Percentiles rank a stretch among this genome's conserved stretches.
Conservation (phyloP, 2,329 filamentous ascomycete species). For the Boeremia lycopersici region DNA sequence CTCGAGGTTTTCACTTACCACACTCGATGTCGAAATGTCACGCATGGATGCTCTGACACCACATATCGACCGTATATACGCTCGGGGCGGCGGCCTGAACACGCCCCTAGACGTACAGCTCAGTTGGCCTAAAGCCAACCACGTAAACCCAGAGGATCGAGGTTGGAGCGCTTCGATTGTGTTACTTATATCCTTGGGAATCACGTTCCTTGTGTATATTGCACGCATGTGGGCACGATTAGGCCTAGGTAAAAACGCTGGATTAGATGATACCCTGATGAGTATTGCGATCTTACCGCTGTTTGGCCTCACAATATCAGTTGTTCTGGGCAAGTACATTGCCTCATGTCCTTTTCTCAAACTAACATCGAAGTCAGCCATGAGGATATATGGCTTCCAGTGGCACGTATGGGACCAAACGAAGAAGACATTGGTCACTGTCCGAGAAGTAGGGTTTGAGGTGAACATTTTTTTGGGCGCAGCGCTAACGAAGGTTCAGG, state of each 20-base stretch:
- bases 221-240: slow-evolving; percentile 57
- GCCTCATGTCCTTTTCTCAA: no score
- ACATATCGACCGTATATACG: slow-evolving; percentile 17
- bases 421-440: slow-evolving; percentile 20
- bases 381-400: slow-evolving; percentile 39
- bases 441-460: slow-evolving; percentile 28
- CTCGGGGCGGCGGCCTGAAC: slow-evolving; percentile 37
- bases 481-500: slow-evolving; percentile 24
- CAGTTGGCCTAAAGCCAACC: slow-evolving; percentile 57
- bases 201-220: slow-evolving; percentile 50
- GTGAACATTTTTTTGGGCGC: neutral
- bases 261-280: slow-evolving; percentile 56
- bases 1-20: neutral
- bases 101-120: slow-evolving; percentile 51
- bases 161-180: slow-evolving; percentile 52
- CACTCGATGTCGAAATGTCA: slow-evolving; percentile 7
- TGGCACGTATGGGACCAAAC: slow-evolving; percentile 45
- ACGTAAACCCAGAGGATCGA: slow-evolving; percentile 53
- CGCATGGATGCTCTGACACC: slow-evolving; percentile 3
- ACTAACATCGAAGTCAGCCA: slow-evolving; percentile 28
- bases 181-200: slow-evolving; percentile 47
- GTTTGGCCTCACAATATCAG: slow-evolving; percentile 38
- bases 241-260: slow-evolving; percentile 53
- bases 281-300: slow-evolving; percentile 50
- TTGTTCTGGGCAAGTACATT: slow-evolving; percentile 31